Evolutionary conservation across 192 early-diverging fungal species (phyloP).

Genomic region (Gamsiella multidivaricata): DNA sequence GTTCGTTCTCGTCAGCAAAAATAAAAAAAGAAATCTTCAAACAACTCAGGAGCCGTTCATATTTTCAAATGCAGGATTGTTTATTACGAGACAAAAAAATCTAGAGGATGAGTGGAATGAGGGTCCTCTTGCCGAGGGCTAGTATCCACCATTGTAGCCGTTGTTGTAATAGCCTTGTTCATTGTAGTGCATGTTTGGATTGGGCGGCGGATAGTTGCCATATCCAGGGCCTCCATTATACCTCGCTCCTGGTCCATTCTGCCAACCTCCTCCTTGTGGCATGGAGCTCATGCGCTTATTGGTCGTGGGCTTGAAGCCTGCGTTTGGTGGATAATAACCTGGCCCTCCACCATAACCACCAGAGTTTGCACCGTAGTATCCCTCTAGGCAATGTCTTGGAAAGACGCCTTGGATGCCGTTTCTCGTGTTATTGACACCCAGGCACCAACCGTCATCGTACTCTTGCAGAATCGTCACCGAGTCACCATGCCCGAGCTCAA

Average conservation of each 20-base stretch:
- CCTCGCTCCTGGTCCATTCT: constrained; percentile 15
- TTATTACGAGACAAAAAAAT: no score
- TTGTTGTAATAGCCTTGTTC: constrained; percentile 18
- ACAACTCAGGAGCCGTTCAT: no score
- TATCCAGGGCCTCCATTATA: constrained; percentile 15
- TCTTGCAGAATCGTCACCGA: constrained; percentile 62
- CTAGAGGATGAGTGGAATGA: no score
- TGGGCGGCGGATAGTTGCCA: constrained; percentile 15
- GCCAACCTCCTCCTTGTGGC: constrained; percentile 25
- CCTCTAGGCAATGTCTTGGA: constrained; percentile 65
- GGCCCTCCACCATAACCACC: constrained; percentile 14
- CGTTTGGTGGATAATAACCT: constrained; percentile 35
- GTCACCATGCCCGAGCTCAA: constrained; percentile 65
- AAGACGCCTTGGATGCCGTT: constrained; percentile 62
- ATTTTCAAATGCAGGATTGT: no score
- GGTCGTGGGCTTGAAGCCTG: constrained; percentile 35
- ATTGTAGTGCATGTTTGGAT: constrained; percentile 2
- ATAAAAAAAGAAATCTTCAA: no score
- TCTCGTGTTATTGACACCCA: constrained; percentile 63
- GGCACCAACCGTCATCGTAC: constrained; percentile 72
- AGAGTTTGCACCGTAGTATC: constrained; percentile 15
- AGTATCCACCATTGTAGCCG: constrained; percentile 19
- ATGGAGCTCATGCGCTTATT: constrained; percentile 54
- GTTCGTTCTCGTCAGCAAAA: no score
- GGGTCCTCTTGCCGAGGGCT: no score